A percentile compares a stretch with the other conserved stretches of the same genome.
These are phyloP conservation scores for Clonostachys byssicola DNA, from an alignment of 2,329 filamentous ascomycete species.

Conservation along the genomic window DNA sequence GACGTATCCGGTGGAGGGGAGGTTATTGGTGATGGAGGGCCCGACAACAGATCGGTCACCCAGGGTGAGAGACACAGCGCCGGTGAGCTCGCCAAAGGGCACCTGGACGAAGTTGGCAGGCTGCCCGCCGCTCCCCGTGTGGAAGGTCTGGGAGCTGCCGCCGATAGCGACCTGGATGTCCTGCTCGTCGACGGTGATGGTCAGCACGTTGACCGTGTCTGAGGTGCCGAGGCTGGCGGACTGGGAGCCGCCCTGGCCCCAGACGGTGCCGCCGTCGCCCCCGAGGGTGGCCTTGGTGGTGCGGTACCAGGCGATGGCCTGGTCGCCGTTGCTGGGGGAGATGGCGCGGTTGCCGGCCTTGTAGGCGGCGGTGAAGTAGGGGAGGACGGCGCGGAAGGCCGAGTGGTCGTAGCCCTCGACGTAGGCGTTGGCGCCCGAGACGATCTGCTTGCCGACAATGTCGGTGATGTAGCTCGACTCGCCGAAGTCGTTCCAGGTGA, in stretches of 20 bases:
- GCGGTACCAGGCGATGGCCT: constrained; percentile 25
- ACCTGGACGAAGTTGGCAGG: constrained; percentile 13
- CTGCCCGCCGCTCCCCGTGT: constrained; percentile 7
- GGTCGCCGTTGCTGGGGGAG: constrained; percentile 14
- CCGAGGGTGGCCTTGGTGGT: constrained; percentile 16
- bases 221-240: constrained; percentile 12
- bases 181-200: constrained; percentile 15
- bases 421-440: constrained; percentile 39
- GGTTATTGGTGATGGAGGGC: constrained; percentile 6
- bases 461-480: constrained; percentile 49
- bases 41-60: constrained; percentile 7
- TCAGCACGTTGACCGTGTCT: constrained; percentile 26
- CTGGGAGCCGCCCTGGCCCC: constrained; percentile 14
- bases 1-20: constrained; percentile 11
- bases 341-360: constrained; percentile 29
- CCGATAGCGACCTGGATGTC: constrained; percentile 22
- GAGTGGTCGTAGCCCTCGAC: constrained; percentile 43
- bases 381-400: constrained; percentile 41
- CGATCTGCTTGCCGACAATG: constrained; percentile 34
- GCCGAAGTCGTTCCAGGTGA: constrained; percentile 51
- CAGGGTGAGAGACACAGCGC: constrained; percentile 11
- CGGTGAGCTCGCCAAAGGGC: constrained; percentile 8
- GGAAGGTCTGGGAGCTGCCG: constrained; percentile 8
- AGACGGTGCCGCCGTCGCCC: constrained; percentile 21
- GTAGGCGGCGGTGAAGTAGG: constrained; percentile 44